A percentile compares a stretch with the other conserved stretches of the same genome.
These are phyloP conservation scores for Leptodontidium sp. DNA, from an alignment of 2,329 filamentous ascomycete genomes.

Conservation along the genomic window DNA sequence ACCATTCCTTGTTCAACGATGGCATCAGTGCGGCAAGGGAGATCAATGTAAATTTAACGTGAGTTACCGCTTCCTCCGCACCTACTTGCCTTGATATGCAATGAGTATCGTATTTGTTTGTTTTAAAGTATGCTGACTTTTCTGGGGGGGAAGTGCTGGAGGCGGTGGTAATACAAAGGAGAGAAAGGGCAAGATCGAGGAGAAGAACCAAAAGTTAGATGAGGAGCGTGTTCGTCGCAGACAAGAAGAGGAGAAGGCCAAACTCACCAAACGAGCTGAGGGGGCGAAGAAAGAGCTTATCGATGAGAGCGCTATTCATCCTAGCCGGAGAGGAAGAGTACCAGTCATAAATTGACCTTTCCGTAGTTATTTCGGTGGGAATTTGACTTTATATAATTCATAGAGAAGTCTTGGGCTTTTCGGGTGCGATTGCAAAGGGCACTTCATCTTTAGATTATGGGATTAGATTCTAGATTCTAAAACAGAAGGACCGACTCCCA, in stretches of 20 bases:
- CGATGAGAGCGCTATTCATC: constrained; percentile 44
- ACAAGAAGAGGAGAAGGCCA: constrained; percentile 43
- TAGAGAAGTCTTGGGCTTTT: background rate
- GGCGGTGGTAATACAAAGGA: constrained; percentile 81
- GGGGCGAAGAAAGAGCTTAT: constrained; percentile 28
- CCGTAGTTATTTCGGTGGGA: background rate
- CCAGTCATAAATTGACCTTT: constrained; percentile 17
- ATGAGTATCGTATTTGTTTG: background rate
- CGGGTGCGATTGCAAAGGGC: no score
- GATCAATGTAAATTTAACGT: constrained; percentile 95
- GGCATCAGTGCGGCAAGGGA: constrained; percentile 65
- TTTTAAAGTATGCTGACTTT: constrained; percentile 29
- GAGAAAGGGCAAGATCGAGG: constrained; percentile 78
- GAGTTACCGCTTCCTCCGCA: constrained; percentile 49
- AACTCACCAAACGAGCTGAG: constrained; percentile 32
- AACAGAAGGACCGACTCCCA: no score
- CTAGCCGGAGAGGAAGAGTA: constrained; percentile 42
- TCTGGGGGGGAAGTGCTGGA: constrained; percentile 66
- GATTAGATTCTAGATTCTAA: no score
- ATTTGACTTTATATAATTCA: background rate
- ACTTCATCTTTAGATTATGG: no score
- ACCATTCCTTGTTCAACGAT: constrained; percentile 80
- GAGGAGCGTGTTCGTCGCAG: constrained; percentile 53
- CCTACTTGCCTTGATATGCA: constrained; percentile 16
- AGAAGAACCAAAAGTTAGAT: constrained; percentile 86